Evolutionary conservation across 257 asterid species (phyloP), one percentile per base, ranked within the genome.

Genomic region (Solanum lycopersicoides): DNA sequence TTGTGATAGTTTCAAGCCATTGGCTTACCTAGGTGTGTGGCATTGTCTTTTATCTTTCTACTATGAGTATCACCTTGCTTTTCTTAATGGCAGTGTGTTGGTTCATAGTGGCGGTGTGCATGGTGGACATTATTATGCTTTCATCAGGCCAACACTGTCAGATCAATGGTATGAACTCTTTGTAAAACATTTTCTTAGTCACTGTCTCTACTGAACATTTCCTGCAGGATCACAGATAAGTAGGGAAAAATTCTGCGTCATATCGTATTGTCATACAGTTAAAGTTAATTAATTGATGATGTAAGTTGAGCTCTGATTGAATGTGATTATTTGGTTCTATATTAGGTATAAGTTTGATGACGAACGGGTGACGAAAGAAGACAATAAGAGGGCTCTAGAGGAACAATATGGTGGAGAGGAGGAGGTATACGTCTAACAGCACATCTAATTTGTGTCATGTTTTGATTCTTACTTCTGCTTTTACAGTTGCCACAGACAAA

Each of bases 341-440:
- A 86, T 79, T 86, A 97, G 99, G 99, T 95, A 91, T 89, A 96
- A 97, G 90, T 96, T 97, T 92, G 99, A 97, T 89, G 99, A 97
- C 90, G 99, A 97, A 91, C 94, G 99, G 88, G 99, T 97, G 75
- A 96, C 99, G 5, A 97, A 97, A 92, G 99, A 97, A 92, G 99
- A 97, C 86, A 88, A 93, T 86, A 96, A 94, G 94, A 95, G 96
- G 89, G 99, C 98, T 47, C 89, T 97, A 85, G 99, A 96, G 93
- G 99, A 96, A 93, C 99, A 97, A 89, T 96, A 95, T 91, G 99
- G 99, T 75, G 99, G 99, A 80, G 99, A 97, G 90, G 99, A 97
- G 92, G 99, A 97, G 98, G 99, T 95, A 86, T 66, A 45, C 20
- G 13, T 12, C 88, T 30, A 86, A 34, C 63, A 80, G 44, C 18